A percentile compares a stretch with the other conserved stretches of the same genome.
Conservation (phyloP, 2,329 filamentous ascomycete genomes). For the Ophiostoma quercus region DNA sequence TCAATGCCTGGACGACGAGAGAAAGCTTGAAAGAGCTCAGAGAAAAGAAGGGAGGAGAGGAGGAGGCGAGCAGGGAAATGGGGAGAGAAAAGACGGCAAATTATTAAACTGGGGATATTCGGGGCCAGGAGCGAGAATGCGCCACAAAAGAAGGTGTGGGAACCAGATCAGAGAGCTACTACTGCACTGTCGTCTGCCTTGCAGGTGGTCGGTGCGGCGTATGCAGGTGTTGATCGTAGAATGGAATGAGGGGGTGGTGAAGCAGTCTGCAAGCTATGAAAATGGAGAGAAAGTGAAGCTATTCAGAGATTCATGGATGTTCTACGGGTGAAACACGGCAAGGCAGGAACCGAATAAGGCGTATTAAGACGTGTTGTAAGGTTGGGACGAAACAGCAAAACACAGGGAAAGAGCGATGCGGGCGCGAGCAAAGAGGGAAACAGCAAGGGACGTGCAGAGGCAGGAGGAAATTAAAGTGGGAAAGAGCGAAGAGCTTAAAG, state of each 20-base stretch:
- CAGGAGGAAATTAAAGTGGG: slow-evolving; percentile 24
- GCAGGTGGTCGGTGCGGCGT: slow-evolving; percentile 12
- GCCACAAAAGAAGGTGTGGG: slow-evolving; percentile 20
- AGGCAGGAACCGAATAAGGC: not conserved
- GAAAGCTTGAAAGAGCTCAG: slow-evolving; percentile 15
- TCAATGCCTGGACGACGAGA: slow-evolving; percentile 9
- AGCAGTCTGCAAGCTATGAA: not conserved
- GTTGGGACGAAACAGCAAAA: not conserved
- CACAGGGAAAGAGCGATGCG: not conserved
- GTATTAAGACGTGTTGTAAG: not conserved
- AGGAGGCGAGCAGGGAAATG: not conserved
- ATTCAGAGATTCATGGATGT: not conserved
- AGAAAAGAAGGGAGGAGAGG: slow-evolving; percentile 14
- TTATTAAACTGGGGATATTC: slow-evolving; percentile 21
- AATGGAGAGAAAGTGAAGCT: not conserved
- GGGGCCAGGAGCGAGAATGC: slow-evolving; percentile 17
- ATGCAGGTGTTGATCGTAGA: not conserved
- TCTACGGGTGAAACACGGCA: not conserved
- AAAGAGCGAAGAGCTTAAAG: slow-evolving; percentile 21
- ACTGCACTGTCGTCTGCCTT: not conserved
- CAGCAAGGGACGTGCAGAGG: slow-evolving; percentile 17
- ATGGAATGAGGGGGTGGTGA: not conserved
- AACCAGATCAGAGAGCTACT: slow-evolving; percentile 14
- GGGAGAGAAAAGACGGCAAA: slow-evolving; percentile 17
- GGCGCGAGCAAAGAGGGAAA: slow-evolving; percentile 14